Conservation (phyloP, 495 filamentous ascomycete genomes). For the Xylaria cubensis region DNA sequence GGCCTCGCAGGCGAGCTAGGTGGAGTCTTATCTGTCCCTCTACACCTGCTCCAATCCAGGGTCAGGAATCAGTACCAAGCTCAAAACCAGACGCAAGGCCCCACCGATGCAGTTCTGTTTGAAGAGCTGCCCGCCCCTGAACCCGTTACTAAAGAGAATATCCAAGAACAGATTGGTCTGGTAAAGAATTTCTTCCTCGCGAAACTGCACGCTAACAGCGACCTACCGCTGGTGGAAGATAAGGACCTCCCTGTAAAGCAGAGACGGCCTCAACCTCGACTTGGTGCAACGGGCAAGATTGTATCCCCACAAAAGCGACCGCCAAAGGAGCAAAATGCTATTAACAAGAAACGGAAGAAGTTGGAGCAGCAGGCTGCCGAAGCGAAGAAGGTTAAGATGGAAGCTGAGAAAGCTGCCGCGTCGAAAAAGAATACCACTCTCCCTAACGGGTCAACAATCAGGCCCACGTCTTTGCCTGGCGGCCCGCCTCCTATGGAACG, state of each 20-base stretch:
- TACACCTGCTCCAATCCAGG: conserved; percentile 91
- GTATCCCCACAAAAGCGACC: conserved; percentile 87
- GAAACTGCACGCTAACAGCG: conserved; percentile 81
- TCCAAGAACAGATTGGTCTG: conserved; percentile 80
- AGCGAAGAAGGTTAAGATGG: conserved; percentile 44
- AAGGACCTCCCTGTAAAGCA: conserved; percentile 94
- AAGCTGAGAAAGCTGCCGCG: conserved; percentile 50
- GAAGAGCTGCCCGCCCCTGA: conserved; percentile 74
- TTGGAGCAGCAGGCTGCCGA: conserved; percentile 56
- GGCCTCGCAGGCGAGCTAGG: conserved; percentile 91
- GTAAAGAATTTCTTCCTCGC: conserved; percentile 87
- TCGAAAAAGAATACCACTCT: conserved; percentile 50
- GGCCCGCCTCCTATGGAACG: conserved; percentile 53
- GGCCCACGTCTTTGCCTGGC: conserved; percentile 29
- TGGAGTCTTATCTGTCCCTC: conserved; percentile 83
- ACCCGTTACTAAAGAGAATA: conserved; percentile 78
- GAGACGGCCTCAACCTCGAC: conserved; percentile 85
- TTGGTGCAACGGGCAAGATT: conserved; percentile 96
- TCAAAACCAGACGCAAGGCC: conserved; percentile 65
- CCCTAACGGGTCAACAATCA: conserved; percentile 42
- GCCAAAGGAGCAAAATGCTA: conserved; percentile 72
- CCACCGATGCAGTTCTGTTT: conserved; percentile 66
- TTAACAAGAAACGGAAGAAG: conserved; percentile 79
- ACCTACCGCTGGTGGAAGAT: conserved; percentile 88
- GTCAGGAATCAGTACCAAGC: conserved; percentile 81